These are phyloP conservation scores for Dianthus caryophyllus DNA, from an alignment of 148 eudicot species.

Conservation along the genomic window DNA sequence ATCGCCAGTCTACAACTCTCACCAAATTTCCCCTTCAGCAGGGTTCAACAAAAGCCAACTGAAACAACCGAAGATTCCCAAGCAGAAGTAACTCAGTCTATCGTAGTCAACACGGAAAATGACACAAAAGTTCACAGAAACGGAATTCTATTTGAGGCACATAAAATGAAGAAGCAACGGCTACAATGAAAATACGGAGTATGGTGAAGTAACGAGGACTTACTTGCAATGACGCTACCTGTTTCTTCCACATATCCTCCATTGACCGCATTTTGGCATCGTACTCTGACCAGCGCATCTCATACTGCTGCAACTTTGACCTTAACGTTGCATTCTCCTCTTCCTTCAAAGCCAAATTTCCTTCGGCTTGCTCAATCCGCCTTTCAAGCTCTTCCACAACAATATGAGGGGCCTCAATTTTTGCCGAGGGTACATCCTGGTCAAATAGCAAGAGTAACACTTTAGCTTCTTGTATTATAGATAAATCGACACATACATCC, in stretches of 20 bases:
- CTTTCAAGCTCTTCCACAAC: slow-evolving; percentile 61
- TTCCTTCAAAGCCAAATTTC: slow-evolving; percentile 51
- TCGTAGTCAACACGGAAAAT: background rate
- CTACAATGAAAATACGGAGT: too few species aligned
- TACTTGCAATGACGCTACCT: slow-evolving; percentile 72
- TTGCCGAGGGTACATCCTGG: slow-evolving; percentile 53
- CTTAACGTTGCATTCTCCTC: slow-evolving; percentile 66
- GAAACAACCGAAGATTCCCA: too few species aligned
- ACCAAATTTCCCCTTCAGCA: too few species aligned
- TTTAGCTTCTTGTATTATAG: slow-evolving; percentile 5
- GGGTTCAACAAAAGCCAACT: background rate
- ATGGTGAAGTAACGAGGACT: too few species aligned
- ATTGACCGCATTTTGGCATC: slow-evolving; percentile 76
- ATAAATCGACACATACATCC: background rate
- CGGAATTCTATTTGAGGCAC: background rate
- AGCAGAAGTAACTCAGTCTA: background rate
- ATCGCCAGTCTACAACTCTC: too few species aligned
- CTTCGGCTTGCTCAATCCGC: slow-evolving; percentile 58
- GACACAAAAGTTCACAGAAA: background rate
- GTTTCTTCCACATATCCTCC: slow-evolving; percentile 91
- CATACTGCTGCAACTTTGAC: slow-evolving; percentile 53
- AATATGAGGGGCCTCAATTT: slow-evolving; percentile 34
- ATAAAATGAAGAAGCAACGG: background rate
- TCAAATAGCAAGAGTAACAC: slow-evolving; percentile 25
- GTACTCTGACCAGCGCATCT: slow-evolving; percentile 58